Percentiles rank a stretch among this genome's conserved stretches.
These are phyloP conservation scores for Meira nashicola DNA, from an alignment of 1,284 basidiomycete genomes.

Conservation along the genomic window DNA sequence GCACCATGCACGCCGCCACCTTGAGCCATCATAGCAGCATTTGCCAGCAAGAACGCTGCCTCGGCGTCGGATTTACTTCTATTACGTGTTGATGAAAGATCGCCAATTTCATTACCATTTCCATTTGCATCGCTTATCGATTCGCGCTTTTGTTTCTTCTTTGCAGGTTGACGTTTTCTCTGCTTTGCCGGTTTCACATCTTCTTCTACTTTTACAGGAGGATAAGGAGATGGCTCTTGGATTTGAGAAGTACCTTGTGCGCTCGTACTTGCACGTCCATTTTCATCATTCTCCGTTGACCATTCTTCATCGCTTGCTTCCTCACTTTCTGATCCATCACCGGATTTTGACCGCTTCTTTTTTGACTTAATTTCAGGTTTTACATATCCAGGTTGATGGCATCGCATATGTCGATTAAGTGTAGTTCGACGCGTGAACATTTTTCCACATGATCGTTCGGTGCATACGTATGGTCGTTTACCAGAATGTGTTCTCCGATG, in stretches of 20 bases:
- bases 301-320: slow-evolving; percentile 9
- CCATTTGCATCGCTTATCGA: not conserved
- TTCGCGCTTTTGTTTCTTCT: slow-evolving; percentile 4
- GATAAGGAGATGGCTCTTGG: not conserved
- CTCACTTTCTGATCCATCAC: slow-evolving; percentile 36
- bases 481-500: slow-evolving; percentile 69
- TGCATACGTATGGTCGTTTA: slow-evolving; percentile 53
- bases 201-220: not conserved
- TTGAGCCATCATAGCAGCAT: slow-evolving; percentile 36
- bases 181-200: not conserved
- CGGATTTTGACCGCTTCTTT: slow-evolving; percentile 31
- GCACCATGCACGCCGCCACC: not conserved
- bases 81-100: slow-evolving; percentile 16
- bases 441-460: slow-evolving; percentile 46
- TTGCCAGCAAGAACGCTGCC: slow-evolving; percentile 38
- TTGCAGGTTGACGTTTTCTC: not conserved
- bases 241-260: not conserved
- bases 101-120: not conserved
- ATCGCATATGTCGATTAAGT: slow-evolving; percentile 48
- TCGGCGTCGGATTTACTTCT: slow-evolving; percentile 38
- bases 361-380: slow-evolving; percentile 26
- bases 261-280: slow-evolving; percentile 14
- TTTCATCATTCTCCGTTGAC: slow-evolving; percentile 21
- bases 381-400: slow-evolving; percentile 42
- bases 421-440: slow-evolving; percentile 52